Conservation (phyloP, 345 rosid species). For the Jatropha curcas region DNA sequence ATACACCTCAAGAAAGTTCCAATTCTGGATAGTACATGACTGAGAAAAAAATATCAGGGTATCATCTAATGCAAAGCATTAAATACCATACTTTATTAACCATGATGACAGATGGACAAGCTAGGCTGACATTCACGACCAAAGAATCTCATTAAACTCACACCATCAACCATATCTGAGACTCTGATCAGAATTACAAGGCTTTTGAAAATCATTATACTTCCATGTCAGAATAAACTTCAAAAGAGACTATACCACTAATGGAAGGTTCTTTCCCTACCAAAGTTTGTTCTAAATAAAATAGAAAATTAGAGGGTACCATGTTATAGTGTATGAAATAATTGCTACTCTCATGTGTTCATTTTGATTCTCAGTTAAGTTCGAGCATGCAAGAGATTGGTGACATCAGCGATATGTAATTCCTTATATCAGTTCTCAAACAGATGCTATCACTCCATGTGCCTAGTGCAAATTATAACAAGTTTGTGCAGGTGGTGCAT, state of each 20-base stretch:
- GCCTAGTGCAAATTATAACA: not conserved
- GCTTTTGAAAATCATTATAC: not conserved
- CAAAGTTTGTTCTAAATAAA: not conserved
- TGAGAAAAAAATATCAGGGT: not conserved
- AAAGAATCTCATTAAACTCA: conserved; percentile 1
- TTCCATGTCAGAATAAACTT: not conserved
- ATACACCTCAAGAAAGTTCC: not conserved
- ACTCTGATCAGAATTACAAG: not conserved
- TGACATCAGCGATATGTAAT: not conserved
- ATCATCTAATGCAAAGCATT: not conserved
- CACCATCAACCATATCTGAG: not conserved
- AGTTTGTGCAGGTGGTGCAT: not conserved
- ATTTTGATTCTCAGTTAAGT: not conserved
- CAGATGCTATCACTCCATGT: not conserved
- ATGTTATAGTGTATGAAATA: not conserved
- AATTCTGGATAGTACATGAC: too few species aligned
- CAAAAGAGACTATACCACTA: not conserved
- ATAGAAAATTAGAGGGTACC: not conserved
- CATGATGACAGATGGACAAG: not conserved
- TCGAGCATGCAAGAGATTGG: not conserved
- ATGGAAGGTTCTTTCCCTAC: not conserved
- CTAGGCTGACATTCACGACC: not conserved
- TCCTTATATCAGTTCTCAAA: not conserved
- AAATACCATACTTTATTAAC: not conserved
- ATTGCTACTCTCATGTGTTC: not conserved